Conservation (phyloP, 2,329 filamentous ascomycete species). For the Coniella lustricola region DNA sequence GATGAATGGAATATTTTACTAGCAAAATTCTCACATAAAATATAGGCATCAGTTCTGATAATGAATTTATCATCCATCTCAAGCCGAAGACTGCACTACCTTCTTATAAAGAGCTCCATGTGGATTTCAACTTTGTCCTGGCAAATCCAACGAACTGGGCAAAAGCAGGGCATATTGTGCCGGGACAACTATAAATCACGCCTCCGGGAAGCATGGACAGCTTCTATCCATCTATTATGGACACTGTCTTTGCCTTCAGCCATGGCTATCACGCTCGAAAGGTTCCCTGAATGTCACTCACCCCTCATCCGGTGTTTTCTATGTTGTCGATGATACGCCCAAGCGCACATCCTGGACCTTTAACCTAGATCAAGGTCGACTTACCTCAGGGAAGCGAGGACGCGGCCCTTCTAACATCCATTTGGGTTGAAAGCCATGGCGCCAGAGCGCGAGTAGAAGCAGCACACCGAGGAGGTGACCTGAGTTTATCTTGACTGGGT, state of each 20-base stretch:
- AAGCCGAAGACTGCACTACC: conserved; percentile 9
- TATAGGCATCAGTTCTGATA: conserved; percentile 37
- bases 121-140: conserved; percentile 42
- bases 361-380: conserved; percentile 34
- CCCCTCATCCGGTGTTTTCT: neutral
- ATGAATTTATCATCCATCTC: conserved; percentile 28
- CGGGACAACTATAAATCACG: conserved; percentile 38
- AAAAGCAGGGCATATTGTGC: conserved; percentile 41
- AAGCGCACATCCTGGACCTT: conserved; percentile 36
- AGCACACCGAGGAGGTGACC: conserved; percentile 33
- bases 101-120: conserved; percentile 31
- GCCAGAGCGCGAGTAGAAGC: conserved; percentile 29
- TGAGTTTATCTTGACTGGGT: conserved; percentile 52
- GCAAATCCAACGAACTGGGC: conserved; percentile 43
- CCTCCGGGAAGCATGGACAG: conserved; percentile 7
- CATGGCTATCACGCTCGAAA: conserved; percentile 14
- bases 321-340: conserved; percentile 28
- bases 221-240: neutral
- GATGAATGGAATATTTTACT: too few species aligned
- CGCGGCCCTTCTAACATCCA: conserved; percentile 28
- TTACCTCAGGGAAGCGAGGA: conserved; percentile 35
- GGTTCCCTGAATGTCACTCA: neutral
- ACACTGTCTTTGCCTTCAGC: neutral
- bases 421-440: too few species aligned
- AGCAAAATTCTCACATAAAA: neutral